phyloP scores from a whole-genome alignment of 257 asterid species.

The Solanum infundibuliforme region DNA sequence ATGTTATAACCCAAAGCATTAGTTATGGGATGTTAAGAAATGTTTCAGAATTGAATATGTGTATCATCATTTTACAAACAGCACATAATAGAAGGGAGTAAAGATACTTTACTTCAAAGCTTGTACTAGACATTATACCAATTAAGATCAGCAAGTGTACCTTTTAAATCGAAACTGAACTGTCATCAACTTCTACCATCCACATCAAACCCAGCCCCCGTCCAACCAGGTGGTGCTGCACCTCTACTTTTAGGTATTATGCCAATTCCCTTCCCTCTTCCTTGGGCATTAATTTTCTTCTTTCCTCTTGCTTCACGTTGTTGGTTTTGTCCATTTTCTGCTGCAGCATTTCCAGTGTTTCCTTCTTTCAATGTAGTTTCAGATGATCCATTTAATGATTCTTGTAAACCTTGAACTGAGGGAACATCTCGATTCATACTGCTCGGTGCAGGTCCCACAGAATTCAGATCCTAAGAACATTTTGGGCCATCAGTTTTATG shows the following conservation, averaged over 20 bases:
- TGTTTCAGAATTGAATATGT: background rate
- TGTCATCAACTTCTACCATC: constrained; percentile 53
- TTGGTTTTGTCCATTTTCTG: constrained; percentile 30
- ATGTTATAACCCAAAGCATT: background rate
- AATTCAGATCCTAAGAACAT: constrained; percentile 41
- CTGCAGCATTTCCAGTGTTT: constrained; percentile 18
- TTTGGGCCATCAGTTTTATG: background rate
- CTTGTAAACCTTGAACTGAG: constrained; percentile 24
- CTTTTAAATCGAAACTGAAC: background rate
- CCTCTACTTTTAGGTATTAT: constrained; percentile 66
- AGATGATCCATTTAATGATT: constrained; percentile 20
- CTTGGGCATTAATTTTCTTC: constrained; percentile 52
- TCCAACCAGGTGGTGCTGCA: constrained; percentile 68
- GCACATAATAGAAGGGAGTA: background rate
- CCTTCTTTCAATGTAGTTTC: constrained; percentile 20
- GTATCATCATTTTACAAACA: background rate
- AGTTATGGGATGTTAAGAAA: background rate
- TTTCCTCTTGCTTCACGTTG: constrained; percentile 47
- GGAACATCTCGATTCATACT: constrained; percentile 26
- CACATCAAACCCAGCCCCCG: constrained; percentile 85
- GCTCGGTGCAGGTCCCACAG: constrained; percentile 26
- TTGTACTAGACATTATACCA: background rate
- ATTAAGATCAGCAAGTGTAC: background rate
- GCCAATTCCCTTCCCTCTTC: constrained; percentile 68
- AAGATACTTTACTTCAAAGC: background rate